Percentiles rank a stretch among this genome's conserved stretches.
Conservation (phyloP, 1,139 yeast species). For the Candida pseudoviswanathii region DNA sequence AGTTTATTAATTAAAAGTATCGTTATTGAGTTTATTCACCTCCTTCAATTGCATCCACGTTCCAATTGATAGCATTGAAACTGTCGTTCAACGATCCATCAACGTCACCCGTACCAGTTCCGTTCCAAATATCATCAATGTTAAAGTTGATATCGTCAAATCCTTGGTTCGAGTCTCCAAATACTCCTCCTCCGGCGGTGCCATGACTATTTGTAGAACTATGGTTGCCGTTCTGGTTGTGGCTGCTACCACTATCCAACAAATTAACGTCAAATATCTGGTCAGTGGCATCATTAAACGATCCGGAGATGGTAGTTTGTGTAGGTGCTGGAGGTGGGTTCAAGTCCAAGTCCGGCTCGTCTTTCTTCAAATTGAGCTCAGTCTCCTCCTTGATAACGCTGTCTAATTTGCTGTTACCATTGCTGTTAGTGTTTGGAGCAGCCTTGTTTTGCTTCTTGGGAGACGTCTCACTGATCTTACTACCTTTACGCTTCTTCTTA, state of each 20-base stretch:
- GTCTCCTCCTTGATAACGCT: slow-evolving; percentile 25
- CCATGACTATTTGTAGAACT: slow-evolving; percentile 16
- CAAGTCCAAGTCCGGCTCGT: slow-evolving; percentile 18
- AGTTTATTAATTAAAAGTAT: not conserved
- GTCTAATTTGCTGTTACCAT: slow-evolving; percentile 25
- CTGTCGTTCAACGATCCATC: slow-evolving; percentile 38
- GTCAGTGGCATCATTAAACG: slow-evolving; percentile 33
- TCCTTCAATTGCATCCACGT: slow-evolving; percentile 50
- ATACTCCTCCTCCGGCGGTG: slow-evolving; percentile 7
- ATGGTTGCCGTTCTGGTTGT: slow-evolving; percentile 5
- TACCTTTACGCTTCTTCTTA: slow-evolving; percentile 28
- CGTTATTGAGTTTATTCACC: slow-evolving; percentile 20
- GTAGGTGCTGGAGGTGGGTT: slow-evolving; percentile 29
- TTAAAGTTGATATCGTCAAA: slow-evolving; percentile 57
- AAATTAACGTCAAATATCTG: slow-evolving; percentile 43
- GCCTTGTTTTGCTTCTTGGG: slow-evolving; percentile 32
- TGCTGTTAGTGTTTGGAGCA: slow-evolving; percentile 13
- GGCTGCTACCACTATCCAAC: slow-evolving; percentile 19
- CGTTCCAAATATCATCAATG: slow-evolving; percentile 52
- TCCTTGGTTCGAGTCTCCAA: slow-evolving; percentile 17
- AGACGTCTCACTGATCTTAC: slow-evolving; percentile 27
- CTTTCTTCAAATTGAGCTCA: slow-evolving; percentile 14
- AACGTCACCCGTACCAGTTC: slow-evolving; percentile 28
- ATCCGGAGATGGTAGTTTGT: slow-evolving; percentile 14
- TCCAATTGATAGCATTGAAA: slow-evolving; percentile 54